Evolutionary conservation across 768 basidiomycete species (phyloP).

Genomic region (Harrya chromipes): DNA sequence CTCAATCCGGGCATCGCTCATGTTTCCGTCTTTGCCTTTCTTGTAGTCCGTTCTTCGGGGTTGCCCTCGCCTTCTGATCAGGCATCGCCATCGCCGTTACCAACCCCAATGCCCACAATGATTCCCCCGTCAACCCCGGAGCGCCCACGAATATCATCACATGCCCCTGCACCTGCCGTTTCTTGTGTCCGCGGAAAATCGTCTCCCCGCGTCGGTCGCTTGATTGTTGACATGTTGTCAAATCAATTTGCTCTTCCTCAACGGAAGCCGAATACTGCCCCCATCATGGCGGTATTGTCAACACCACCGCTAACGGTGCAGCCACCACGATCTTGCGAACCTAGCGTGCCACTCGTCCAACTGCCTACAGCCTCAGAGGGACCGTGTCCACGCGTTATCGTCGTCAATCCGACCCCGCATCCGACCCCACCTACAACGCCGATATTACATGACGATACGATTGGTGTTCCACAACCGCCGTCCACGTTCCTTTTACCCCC

Average conservation of each 20-base stretch:
- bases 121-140: constrained; percentile 28
- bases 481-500: constrained; percentile 30
- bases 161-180: constrained; percentile 11
- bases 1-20: constrained; percentile 16
- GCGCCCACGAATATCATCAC: constrained; percentile 26
- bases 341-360: constrained; percentile 26
- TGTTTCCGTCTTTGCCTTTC: constrained; percentile 15
- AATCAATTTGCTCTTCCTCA: constrained; percentile 32
- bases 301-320: constrained; percentile 3
- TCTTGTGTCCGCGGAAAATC: constrained; percentile 20
- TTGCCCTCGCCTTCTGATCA: constrained; percentile 30
- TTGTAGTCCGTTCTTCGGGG: constrained; percentile 22
- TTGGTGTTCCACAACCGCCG: constrained; percentile 23
- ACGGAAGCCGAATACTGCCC: constrained; percentile 6
- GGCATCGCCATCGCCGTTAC: constrained; percentile 28
- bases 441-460: constrained; percentile 29
- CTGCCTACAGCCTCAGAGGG: constrained; percentile 23
- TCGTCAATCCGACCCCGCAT: constrained; percentile 75
- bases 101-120: constrained; percentile 14
- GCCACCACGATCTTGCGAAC: constrained; percentile 14
- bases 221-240: constrained; percentile 62
- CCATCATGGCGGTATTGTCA: constrained; percentile 1
- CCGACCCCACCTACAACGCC: constrained; percentile 78
- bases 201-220: constrained; percentile 37
- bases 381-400: constrained; percentile 54